These are phyloP conservation scores for Acanthamoeba lenticulata DNA, from an alignment of 208 protist genomes.

Conservation along the genomic window DNA sequence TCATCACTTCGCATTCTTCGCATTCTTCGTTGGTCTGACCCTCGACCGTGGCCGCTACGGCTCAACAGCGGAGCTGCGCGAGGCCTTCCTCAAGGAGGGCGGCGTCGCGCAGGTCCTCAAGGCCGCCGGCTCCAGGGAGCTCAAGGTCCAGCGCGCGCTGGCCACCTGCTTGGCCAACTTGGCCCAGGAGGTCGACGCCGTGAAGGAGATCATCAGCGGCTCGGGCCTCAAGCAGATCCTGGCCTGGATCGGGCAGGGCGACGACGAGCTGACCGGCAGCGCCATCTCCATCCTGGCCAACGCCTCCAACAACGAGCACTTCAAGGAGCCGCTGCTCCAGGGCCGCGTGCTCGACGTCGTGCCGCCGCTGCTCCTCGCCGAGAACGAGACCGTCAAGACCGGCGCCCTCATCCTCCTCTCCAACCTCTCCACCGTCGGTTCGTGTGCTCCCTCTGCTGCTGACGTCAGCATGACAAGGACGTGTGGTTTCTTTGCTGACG, in stretches of 20 bases:
- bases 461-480: no score
- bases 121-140: not conserved
- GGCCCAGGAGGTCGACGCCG: slow-evolving; percentile 50
- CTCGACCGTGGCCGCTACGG: not conserved
- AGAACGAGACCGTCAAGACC: slow-evolving; percentile 33
- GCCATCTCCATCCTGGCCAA: slow-evolving; percentile 63
- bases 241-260: slow-evolving; percentile 13
- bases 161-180: slow-evolving; percentile 59
- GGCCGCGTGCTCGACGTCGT: slow-evolving; percentile 35
- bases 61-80: slow-evolving; percentile 6
- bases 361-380: not conserved
- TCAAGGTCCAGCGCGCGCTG: slow-evolving; percentile 47
- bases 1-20: not conserved
- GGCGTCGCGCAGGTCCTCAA: not conserved
- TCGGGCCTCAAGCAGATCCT: slow-evolving; percentile 54
- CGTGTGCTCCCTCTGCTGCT: not conserved
- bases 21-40: not conserved
- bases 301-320: slow-evolving; percentile 60
- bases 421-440: slow-evolving; percentile 55
- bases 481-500: not conserved
- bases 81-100: slow-evolving; percentile 57
- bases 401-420: slow-evolving; percentile 47
- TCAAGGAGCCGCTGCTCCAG: slow-evolving; percentile 19
- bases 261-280: slow-evolving; percentile 49
- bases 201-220: slow-evolving; percentile 45